phyloP scores from a whole-genome alignment of 768 basidiomycete genomes.

The Daedaleopsis sinensis region DNA sequence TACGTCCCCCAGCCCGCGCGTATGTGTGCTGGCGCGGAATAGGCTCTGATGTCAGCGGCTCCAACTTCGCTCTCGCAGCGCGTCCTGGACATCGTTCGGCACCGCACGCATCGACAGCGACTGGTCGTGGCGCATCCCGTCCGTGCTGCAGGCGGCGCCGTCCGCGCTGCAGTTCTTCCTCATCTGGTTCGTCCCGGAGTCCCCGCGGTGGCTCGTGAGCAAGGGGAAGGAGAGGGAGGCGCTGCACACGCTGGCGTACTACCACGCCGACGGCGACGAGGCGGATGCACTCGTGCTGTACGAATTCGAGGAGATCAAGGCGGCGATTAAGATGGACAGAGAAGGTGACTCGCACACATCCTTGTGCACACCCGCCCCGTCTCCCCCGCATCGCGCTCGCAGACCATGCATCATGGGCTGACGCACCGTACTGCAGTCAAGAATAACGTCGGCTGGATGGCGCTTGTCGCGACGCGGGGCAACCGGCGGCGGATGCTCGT shows the following conservation, averaged over 20 bases:
- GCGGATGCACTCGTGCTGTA: conserved; percentile 70
- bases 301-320: conserved; percentile 82
- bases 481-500: conserved; percentile 79
- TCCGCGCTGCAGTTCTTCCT: conserved; percentile 67
- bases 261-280: conserved; percentile 80
- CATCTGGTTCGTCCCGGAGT: conserved; percentile 77
- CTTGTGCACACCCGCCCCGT: not conserved
- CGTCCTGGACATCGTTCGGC: conserved; percentile 85
- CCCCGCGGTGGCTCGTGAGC: conserved; percentile 80
- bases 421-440: conserved; percentile 38
- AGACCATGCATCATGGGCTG: not conserved
- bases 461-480: conserved; percentile 65
- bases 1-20: not conserved
- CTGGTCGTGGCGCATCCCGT: conserved; percentile 87
- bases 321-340: conserved; percentile 71
- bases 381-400: too few relatives aligned
- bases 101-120: conserved; percentile 68
- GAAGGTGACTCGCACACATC: too few relatives aligned
- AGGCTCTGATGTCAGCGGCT: too few relatives aligned
- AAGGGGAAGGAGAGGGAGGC: conserved; percentile 77
- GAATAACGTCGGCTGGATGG: conserved; percentile 66
- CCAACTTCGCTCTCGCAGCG: conserved; percentile 26
- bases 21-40: too few relatives aligned
- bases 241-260: conserved; percentile 69
- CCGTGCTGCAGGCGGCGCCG: conserved; percentile 71